A percentile compares a stretch with the other conserved stretches of the same genome.
Conservation (phyloP, 192 early-diverging fungal species). For the Pilaira anomala region DNA sequence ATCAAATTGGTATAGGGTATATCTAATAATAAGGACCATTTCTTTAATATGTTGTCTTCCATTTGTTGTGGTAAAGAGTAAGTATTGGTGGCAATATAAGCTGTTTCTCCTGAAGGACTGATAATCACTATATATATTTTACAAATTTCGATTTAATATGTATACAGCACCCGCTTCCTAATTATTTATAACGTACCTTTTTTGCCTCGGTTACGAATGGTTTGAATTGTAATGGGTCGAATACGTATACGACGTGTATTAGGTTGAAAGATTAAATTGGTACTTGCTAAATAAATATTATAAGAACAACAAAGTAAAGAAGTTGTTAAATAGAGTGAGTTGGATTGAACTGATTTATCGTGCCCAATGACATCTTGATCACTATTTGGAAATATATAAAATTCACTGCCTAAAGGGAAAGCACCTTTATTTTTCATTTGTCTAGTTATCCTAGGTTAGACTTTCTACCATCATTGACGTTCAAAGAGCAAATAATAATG, state of each 20-base stretch:
- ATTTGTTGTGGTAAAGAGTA: constrained; percentile 13
- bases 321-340: neutral
- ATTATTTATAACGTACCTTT: neutral
- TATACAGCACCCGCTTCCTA: too few species aligned
- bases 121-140: constrained; percentile 21
- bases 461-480: too few species aligned
- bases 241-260: constrained; percentile 24
- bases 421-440: constrained; percentile 25
- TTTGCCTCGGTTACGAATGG: constrained; percentile 1
- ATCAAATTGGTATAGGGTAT: constrained; percentile 17
- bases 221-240: neutral
- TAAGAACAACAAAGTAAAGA: constrained; percentile 29
- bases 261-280: constrained; percentile 35
- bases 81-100: neutral
- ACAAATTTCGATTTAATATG: too few species aligned
- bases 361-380: neutral
- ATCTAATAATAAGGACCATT: constrained; percentile 26
- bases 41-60: constrained; percentile 16
- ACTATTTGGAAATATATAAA: constrained; percentile 19
- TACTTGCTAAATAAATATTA: constrained; percentile 29
- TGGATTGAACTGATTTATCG: neutral
- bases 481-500: too few species aligned
- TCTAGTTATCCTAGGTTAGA: too few species aligned
- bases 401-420: constrained; percentile 32
- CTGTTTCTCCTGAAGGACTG: constrained; percentile 22